Percentiles rank a stretch among this genome's conserved stretches.
Conservation (phyloP, 208 protist genomes). For the Leishmania turanica region DNA sequence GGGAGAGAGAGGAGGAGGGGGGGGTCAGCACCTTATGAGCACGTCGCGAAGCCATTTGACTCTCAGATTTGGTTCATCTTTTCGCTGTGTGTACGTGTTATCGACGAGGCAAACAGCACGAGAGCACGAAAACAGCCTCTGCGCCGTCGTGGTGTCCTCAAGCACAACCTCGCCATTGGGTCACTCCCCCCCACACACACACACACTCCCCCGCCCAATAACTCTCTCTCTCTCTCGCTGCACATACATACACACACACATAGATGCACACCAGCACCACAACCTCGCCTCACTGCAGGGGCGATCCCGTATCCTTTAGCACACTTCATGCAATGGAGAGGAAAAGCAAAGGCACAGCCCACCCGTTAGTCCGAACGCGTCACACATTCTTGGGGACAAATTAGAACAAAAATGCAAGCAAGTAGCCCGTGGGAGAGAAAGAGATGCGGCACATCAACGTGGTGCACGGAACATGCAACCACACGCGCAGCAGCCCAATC, state of each 20-base stretch:
- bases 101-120: too few species aligned
- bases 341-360: background rate
- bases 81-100: background rate
- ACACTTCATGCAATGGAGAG: background rate
- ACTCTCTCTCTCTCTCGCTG: background rate
- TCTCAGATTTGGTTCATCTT: background rate
- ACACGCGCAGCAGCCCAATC: too few species aligned
- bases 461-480: background rate
- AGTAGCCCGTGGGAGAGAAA: background rate
- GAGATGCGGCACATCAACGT: background rate
- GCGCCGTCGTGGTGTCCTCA: background rate
- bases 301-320: background rate
- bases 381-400: background rate
- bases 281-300: background rate
- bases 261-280: background rate
- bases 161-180: background rate
- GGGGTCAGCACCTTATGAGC: background rate
- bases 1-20: too few species aligned
- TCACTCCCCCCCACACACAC: too few species aligned
- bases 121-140: too few species aligned
- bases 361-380: too few species aligned
- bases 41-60: background rate
- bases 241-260: constrained; percentile 4
- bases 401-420: background rate
- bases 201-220: too few species aligned